A percentile compares a stretch with the other conserved stretches of the same genome.
Conservation (phyloP, 1,139 yeast genomes). For the Diutina siamensis region DNA sequence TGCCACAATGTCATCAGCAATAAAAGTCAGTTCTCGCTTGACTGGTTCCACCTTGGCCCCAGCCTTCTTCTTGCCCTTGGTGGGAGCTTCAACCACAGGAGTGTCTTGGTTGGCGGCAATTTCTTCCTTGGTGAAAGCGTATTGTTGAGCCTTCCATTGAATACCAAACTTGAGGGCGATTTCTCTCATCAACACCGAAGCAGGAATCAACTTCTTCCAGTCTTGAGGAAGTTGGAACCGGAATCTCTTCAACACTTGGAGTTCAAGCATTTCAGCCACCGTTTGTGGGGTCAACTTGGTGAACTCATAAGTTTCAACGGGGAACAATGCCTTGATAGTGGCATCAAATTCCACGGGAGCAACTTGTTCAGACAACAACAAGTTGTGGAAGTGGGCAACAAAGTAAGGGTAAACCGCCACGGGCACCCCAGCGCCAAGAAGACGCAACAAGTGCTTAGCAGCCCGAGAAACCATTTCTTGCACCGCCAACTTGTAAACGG, state of each 20-base stretch:
- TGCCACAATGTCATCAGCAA: constrained; percentile 50
- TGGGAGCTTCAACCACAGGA: constrained; percentile 7
- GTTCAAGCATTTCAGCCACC: constrained; percentile 31
- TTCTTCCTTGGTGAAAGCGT: constrained; percentile 35
- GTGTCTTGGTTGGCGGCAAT: background rate
- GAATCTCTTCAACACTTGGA: constrained; percentile 49
- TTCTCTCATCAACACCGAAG: constrained; percentile 49
- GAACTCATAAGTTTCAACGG: constrained; percentile 32
- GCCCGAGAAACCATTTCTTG: constrained; percentile 76
- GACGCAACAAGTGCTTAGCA: constrained; percentile 61
- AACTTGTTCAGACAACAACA: constrained; percentile 44
- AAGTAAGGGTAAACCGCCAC: constrained; percentile 42
- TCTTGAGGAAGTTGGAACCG: constrained; percentile 42
- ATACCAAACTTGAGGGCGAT: constrained; percentile 73
- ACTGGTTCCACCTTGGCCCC: constrained; percentile 16
- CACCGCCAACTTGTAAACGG: constrained; percentile 38
- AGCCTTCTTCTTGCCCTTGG: constrained; percentile 24
- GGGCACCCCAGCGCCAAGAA: constrained; percentile 37
- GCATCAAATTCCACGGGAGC: constrained; percentile 36
- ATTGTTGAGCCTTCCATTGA: constrained; percentile 60
- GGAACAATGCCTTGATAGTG: constrained; percentile 31
- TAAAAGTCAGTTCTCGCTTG: constrained; percentile 31
- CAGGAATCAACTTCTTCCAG: constrained; percentile 29
- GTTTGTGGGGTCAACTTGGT: constrained; percentile 31
- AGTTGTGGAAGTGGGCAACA: constrained; percentile 64